Percentiles rank a stretch among this genome's conserved stretches.
Conservation (phyloP, 306 rosid species). For the Bauhinia variegata region DNA sequence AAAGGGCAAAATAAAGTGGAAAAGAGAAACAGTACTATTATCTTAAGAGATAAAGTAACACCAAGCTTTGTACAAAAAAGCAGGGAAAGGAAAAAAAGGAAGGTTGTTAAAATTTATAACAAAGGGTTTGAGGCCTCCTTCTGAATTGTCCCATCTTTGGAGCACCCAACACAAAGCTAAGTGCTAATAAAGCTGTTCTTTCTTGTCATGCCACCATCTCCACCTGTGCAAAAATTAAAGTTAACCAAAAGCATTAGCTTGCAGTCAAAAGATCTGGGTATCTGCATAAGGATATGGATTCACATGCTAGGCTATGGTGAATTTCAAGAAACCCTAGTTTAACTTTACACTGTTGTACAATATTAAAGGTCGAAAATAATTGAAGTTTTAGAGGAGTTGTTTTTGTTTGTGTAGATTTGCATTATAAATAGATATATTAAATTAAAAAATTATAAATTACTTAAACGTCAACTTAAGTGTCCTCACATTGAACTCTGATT, state of each 20-base stretch:
- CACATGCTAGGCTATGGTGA: too few species aligned
- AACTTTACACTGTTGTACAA: too few species aligned
- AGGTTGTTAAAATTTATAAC: constrained; percentile 33
- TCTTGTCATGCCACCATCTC: constrained; percentile 89
- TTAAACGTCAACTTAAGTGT: too few species aligned
- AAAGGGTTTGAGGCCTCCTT: constrained; percentile 35
- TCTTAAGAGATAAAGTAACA: constrained; percentile 42
- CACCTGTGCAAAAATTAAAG: constrained; percentile 62
- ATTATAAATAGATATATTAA: too few species aligned
- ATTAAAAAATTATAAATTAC: too few species aligned
- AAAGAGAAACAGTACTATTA: constrained; percentile 27
- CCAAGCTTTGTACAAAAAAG: constrained; percentile 47
- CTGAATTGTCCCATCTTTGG: constrained; percentile 31
- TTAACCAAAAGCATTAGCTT: constrained; percentile 5
- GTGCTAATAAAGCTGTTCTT: constrained; percentile 73
- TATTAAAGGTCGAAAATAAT: too few species aligned
- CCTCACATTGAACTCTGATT: too few species aligned
- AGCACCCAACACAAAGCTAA: constrained; percentile 33
- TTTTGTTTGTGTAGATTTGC: too few species aligned
- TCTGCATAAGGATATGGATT: neutral
- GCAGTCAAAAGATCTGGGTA: constrained; percentile 4
- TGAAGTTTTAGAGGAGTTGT: too few species aligned
- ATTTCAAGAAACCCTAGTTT: too few species aligned
- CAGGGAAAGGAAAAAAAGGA: constrained; percentile 34
- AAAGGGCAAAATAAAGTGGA: constrained; percentile 22